Base-by-base conservation (phyloP, 768 basidiomycete species). In the Rhizopogon vesiculosus region DNA sequence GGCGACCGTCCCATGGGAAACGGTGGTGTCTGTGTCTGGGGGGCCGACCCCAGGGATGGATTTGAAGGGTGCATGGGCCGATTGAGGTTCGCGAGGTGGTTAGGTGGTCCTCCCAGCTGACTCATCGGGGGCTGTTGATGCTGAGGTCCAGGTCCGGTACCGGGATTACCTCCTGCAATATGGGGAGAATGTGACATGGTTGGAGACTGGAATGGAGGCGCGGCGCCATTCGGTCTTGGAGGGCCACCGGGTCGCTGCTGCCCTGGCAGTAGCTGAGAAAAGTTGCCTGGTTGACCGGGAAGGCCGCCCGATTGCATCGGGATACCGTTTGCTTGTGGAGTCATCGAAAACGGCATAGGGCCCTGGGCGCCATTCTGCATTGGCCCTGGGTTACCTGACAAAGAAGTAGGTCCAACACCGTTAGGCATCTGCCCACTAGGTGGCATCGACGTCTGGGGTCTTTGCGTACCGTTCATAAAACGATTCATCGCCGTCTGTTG, bases 171-270 rank as follows among this genome's bases (percentile, higher is more conserved):
- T 29, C 69, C 69, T 7, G 64, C 65, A 45, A 78, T 78, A 58
- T 84, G 84, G 0, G 83, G 80, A 3, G 85, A 84, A 50, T 80
- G 78, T 2, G 83, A 74, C 69, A 87, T 84, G 2, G 80, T 84
- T 4, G 86, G 86, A 19, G 85, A 86, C 42, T 78, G 83, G 66
- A 83, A 87, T 8, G 80, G 79, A 54, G 70, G 61, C 13, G 71
- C 58, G 3, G 59, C 66, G 13, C 78, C 82, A 53, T 80, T 79
- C 18, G 77, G 72, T 3, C 63, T 68, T 57, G 70, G 79, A 15
- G 69, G 69, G 2, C 45, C 55, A 12, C 58, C 61, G 6, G 66
- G 63, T 22, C 71, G 70, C 42, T 72, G 77, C 25, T 65, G 61
- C 7, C 66, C 69, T 1, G 66, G 69, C 45, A 73, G 60, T 60